Conservation (phyloP, 2,329 filamentous ascomycete genomes). For the Elsinoe arachidis region DNA sequence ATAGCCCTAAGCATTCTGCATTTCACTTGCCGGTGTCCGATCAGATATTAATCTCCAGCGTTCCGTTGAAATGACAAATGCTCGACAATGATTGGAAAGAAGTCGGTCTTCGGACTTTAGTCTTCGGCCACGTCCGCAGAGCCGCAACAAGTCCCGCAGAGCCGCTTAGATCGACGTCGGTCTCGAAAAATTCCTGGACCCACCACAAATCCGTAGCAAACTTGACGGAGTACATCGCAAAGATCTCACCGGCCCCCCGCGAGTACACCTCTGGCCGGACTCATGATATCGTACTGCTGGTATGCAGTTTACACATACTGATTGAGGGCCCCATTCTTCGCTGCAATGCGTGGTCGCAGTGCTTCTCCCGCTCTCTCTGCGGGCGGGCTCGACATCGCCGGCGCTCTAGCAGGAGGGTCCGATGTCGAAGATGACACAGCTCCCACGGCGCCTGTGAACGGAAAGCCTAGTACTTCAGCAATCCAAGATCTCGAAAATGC, state of each 20-base stretch:
- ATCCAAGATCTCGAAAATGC: slow-evolving; percentile 31
- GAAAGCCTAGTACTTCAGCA: background rate
- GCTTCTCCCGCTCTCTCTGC: slow-evolving; percentile 1
- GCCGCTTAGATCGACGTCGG: background rate
- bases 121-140: background rate
- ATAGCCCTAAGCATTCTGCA: background rate
- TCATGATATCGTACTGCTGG: too few relatives aligned
- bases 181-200: slow-evolving; percentile 1
- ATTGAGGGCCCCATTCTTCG: too few relatives aligned
- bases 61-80: background rate
- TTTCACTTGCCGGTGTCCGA: background rate
- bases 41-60: background rate
- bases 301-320: too few relatives aligned
- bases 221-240: background rate
- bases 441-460: background rate
- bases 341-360: background rate
- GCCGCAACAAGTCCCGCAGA: background rate
- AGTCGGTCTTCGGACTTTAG: background rate
- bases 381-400: slow-evolving; percentile 12
- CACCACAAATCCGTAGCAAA: background rate
- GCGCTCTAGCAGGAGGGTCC: slow-evolving; percentile 3
- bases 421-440: background rate
- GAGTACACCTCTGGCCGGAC: too few relatives aligned
- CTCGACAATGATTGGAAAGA: slow-evolving; percentile 1
- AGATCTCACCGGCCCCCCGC: too few relatives aligned